These are phyloP conservation scores for Pelargonium fulgidum DNA, from an alignment of 441 rosid species.

Conservation along the genomic window DNA sequence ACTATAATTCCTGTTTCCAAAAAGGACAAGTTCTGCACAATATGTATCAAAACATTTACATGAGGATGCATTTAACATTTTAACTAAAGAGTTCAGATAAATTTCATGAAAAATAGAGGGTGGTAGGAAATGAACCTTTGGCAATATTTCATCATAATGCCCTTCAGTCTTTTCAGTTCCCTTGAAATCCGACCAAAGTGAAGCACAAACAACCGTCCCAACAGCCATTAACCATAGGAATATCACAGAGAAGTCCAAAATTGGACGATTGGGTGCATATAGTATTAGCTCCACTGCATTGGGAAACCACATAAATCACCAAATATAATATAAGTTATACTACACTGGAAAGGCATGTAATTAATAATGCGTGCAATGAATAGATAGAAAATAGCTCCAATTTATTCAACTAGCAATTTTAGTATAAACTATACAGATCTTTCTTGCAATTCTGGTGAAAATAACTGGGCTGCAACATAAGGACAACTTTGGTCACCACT, in stretches of 20 bases:
- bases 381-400: constrained; percentile 1
- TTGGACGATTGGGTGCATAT: constrained; percentile 78
- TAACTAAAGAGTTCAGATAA: constrained; percentile 11
- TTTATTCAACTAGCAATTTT: neutral
- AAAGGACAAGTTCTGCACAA: neutral
- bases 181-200: constrained; percentile 65
- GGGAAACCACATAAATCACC: neutral
- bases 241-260: constrained; percentile 56
- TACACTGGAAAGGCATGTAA: constrained; percentile 31
- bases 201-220: constrained; percentile 71
- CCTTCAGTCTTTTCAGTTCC: constrained; percentile 42
- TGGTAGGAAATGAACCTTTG: constrained; percentile 50
- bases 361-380: neutral
- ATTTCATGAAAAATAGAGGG: constrained; percentile 14
- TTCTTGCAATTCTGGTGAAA: neutral
- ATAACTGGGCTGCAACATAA: neutral
- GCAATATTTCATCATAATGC: constrained; percentile 66
- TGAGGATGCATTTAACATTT: neutral
- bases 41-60: neutral
- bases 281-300: constrained; percentile 76
- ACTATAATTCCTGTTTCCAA: neutral
- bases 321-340: constrained; percentile 64
- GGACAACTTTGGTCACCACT: too few relatives aligned
- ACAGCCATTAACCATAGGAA: constrained; percentile 92
- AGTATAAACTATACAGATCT: neutral